Evolutionary conservation across 495 filamentous ascomycete genomes (phyloP).

Genomic region (Penicillium soppii): DNA sequence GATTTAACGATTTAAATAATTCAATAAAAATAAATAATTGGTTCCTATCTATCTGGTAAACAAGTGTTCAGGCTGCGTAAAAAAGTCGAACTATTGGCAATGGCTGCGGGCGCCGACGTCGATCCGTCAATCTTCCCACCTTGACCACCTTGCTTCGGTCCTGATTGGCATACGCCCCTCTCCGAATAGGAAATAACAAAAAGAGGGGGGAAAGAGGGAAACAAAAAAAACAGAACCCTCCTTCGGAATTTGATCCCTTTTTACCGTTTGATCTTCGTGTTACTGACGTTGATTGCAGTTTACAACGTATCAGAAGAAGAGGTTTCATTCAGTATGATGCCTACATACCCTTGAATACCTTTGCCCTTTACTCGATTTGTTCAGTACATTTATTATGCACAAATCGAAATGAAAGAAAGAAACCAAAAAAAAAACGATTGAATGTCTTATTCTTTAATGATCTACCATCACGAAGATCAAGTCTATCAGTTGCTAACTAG

Average conservation of each 20-base stretch:
- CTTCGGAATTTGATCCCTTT: constrained; percentile 16
- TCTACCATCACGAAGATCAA: constrained; percentile 44
- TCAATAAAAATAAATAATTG: too few relatives aligned
- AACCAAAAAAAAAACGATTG: constrained; percentile 4
- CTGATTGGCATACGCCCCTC: constrained; percentile 30
- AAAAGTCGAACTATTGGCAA: constrained; percentile 40
- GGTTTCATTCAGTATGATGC: too few relatives aligned
- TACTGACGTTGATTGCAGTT: too few relatives aligned
- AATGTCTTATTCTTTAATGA: constrained; percentile 20
- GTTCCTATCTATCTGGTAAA: too few relatives aligned
- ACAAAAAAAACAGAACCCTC: constrained; percentile 3
- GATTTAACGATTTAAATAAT: too few relatives aligned
- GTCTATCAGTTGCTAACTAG: constrained; percentile 44
- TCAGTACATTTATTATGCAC: neutral
- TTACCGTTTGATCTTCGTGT: too few relatives aligned
- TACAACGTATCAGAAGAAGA: too few relatives aligned
- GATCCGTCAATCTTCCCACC: constrained; percentile 34
- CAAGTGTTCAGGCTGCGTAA: too few relatives aligned
- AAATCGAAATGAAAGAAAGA: constrained; percentile 8
- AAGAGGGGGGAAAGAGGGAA: neutral
- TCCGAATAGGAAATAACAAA: neutral
- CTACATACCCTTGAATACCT: too few relatives aligned
- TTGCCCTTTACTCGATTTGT: too few relatives aligned
- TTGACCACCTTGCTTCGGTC: constrained; percentile 26
- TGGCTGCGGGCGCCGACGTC: constrained; percentile 43